A percentile compares a stretch with the other conserved stretches of the same genome.
These are phyloP conservation scores for Hyphopichia homilentoma DNA, from an alignment of 805 yeast genomes.

Conservation along the genomic window DNA sequence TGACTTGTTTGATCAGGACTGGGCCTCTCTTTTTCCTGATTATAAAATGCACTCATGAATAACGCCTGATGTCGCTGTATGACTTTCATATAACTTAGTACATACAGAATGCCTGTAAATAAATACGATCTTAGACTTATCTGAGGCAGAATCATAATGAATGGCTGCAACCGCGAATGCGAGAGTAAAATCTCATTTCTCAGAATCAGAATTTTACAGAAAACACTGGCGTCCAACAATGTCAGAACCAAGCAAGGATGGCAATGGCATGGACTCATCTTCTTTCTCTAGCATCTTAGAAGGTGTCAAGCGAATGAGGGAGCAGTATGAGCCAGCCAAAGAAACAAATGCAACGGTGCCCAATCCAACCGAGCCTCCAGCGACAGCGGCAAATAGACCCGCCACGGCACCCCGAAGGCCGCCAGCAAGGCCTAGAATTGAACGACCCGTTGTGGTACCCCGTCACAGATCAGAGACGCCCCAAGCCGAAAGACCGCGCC, in stretches of 20 bases:
- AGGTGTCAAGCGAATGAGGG: constrained; percentile 61
- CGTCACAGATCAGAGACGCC: constrained; percentile 2
- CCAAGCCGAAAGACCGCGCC: constrained; percentile 6
- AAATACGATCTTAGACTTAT: no score
- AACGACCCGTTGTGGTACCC: background rate
- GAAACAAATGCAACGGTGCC: background rate
- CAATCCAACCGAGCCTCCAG: background rate
- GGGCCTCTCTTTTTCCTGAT: constrained; percentile 50
- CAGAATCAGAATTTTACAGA: no score
- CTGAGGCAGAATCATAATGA: no score
- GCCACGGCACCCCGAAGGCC: no score
- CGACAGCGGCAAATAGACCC: background rate
- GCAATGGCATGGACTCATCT: constrained; percentile 41
- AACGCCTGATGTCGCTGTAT: no score
- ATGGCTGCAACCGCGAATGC: no score
- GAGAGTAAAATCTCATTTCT: no score
- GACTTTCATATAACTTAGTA: no score
- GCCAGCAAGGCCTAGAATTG: background rate
- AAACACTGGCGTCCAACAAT: no score
- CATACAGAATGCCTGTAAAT: no score
- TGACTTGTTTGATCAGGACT: constrained; percentile 43
- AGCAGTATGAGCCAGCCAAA: constrained; percentile 28
- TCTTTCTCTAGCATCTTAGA: constrained; percentile 71
- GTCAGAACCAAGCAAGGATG: background rate
- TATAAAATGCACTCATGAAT: no score